Evolutionary conservation across 2,329 filamentous ascomycete genomes (phyloP).

Genomic region (Lizonia empirigonia): DNA sequence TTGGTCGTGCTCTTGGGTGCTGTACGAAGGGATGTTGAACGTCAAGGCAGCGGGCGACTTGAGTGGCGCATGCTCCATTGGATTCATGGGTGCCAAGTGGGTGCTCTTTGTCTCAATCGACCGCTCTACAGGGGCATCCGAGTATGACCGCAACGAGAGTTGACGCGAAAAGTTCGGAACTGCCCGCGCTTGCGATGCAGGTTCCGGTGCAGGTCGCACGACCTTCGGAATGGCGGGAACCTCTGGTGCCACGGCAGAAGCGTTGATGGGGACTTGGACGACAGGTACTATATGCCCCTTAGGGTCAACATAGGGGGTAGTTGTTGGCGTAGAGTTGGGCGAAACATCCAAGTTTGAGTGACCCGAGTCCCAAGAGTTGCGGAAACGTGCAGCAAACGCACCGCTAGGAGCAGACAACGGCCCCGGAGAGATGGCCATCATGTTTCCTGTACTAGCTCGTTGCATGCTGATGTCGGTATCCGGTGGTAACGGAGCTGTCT

Average conservation of each 20-base stretch:
- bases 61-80: conserved; percentile 31
- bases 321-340: conserved; percentile 35
- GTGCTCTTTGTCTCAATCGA: conserved; percentile 16
- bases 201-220: conserved; percentile 18
- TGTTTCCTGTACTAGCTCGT: conserved; percentile 53
- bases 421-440: conserved; percentile 50
- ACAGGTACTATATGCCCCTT: conserved; percentile 47
- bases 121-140: conserved; percentile 21
- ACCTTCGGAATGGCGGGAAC: conserved; percentile 17
- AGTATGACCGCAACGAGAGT: conserved; percentile 36
- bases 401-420: conserved; percentile 49
- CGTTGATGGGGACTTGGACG: conserved; percentile 40
- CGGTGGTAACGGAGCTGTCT: conserved; percentile 47
- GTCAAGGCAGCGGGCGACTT: conserved; percentile 37
- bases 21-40: conserved; percentile 34
- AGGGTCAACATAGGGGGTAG: conserved; percentile 45
- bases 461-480: conserved; percentile 56
- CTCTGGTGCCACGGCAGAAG: conserved; percentile 16
- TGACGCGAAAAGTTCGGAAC: conserved; percentile 50
- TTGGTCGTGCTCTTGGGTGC: conserved; percentile 21
- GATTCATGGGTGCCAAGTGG: conserved; percentile 15
- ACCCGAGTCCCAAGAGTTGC: conserved; percentile 49
- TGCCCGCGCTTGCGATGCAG: conserved; percentile 19
- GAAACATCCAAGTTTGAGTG: conserved; percentile 43
- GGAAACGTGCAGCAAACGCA: conserved; percentile 44